A percentile compares a stretch with the other conserved stretches of the same genome.
These are phyloP conservation scores for Candida oleophila DNA, from an alignment of 805 yeast species.

Conservation along the genomic window DNA sequence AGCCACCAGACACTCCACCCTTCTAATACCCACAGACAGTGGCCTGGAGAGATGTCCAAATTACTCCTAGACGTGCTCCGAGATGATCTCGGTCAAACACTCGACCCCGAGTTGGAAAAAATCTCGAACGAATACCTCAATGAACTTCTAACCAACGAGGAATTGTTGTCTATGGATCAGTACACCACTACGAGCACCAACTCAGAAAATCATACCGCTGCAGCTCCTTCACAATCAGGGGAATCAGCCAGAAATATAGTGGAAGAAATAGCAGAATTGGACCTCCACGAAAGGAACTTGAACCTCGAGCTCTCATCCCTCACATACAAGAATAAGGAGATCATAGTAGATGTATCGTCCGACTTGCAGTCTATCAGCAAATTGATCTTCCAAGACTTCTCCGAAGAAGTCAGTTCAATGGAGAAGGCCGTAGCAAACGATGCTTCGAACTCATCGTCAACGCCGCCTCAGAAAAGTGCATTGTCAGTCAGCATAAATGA, in stretches of 20 bases:
- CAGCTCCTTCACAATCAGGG: not conserved
- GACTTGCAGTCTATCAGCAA: constrained; percentile 32
- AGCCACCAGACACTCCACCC: no score
- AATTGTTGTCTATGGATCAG: constrained; percentile 43
- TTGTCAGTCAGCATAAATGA: constrained; percentile 10
- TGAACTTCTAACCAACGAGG: constrained; percentile 48
- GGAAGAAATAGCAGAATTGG: constrained; percentile 71
- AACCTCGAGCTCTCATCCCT: constrained; percentile 46
- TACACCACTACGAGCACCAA: constrained; percentile 36
- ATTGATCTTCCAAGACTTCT: not conserved
- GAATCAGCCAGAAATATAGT: not conserved
- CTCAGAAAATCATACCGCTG: not conserved
- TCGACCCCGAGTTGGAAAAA: constrained; percentile 16
- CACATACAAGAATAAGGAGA: constrained; percentile 42
- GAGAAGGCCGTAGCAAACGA: not conserved
- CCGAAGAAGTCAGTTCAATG: constrained; percentile 18
- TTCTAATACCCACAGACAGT: not conserved
- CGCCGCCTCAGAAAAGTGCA: no score
- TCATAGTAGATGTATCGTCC: constrained; percentile 41
- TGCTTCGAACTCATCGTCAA: constrained; percentile 4
- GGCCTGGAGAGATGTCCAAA: constrained; percentile 22
- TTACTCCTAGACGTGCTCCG: constrained; percentile 34
- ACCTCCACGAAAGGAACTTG: constrained; percentile 48
- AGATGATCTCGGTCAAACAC: constrained; percentile 17
- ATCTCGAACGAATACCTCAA: constrained; percentile 32